Base-by-base conservation (phyloP, 2,329 filamentous ascomycete species). In the Pseudogymnoascus sp. region DNA sequence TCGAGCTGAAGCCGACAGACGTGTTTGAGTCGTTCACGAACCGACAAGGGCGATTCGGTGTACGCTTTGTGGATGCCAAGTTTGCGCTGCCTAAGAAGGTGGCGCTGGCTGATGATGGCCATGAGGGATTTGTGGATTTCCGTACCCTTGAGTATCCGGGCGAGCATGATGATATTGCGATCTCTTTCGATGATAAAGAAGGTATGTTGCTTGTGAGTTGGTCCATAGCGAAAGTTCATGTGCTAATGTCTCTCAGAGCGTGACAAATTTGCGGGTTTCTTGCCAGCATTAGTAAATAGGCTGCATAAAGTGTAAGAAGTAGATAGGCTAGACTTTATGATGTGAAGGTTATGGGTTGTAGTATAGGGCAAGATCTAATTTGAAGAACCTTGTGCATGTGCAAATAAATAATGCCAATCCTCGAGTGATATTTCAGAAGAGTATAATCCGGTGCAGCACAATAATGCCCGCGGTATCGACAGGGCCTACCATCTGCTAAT, bases 141-240 rank as follows among this genome's bases (percentile, higher is more conserved):
- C 92, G 96, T 74, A 84, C 92, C 74, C 88, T 92, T 16, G 92
- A 96, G 69, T 90, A 95, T 74, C 90, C 92, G 0, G 90, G 90
- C 60, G 92, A 96, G 76, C 91, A 96, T 75, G 92, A 96, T 73
- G 92, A 97, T 76, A 91, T 97, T 68, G 83, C 87, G 10, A 87
- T 97, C 70, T 76, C 87, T 65, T 97, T 97, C 78, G 91, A 96
- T 66, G 87, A 81, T 52, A 88, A 91, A 72, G 78, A 82, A 70
- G 88, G 89, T 92, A 75, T 78, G 88, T 80, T 60, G 6, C 10
- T 3, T 31, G 14, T 3, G 38, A 21, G 16, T 21, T 41, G 1
- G 16, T 21, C 5, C 3, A 12, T 12, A 11, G 16, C 8, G 3
- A 12, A 41, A 2, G 38, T 8, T 4, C 38, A 11, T 21, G n/a